Conservation (phyloP, 352 stramenopile species). For the Phytopythium delawarense region DNA sequence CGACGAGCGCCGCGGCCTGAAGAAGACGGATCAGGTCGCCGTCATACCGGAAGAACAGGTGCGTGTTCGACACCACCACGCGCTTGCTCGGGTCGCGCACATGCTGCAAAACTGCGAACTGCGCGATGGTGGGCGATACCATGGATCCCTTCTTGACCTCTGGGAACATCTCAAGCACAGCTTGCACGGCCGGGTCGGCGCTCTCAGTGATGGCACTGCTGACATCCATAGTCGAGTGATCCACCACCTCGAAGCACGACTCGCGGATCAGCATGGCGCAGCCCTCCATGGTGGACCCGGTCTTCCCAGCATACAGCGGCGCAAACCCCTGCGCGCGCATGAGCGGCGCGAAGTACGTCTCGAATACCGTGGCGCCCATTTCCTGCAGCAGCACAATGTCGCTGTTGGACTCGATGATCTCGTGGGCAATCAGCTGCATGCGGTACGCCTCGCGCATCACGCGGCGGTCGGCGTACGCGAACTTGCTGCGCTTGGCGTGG, state of each 20-base stretch:
- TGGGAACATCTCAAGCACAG: conserved; percentile 38
- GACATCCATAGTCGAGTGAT: conserved; percentile 42
- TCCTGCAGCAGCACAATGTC: conserved; percentile 76
- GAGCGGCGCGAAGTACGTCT: conserved; percentile 54
- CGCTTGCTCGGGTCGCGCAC: conserved; percentile 15
- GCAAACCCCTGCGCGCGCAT: conserved; percentile 40
- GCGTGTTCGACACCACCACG: conserved; percentile 68
- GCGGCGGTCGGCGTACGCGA: conserved; percentile 43
- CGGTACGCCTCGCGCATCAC: conserved; percentile 61
- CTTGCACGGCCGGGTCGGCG: conserved; percentile 21
- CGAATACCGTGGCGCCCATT: conserved; percentile 56
- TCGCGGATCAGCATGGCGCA: conserved; percentile 52
- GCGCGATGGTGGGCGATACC: conserved; percentile 58
- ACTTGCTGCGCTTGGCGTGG: conserved; percentile 53
- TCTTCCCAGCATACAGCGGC: conserved; percentile 59
- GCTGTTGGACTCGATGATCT: conserved; percentile 58
- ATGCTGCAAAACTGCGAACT: conserved; percentile 46
- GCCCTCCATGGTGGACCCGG: conserved; percentile 61
- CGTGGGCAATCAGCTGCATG: conserved; percentile 70
- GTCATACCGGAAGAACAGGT: conserved; percentile 74
- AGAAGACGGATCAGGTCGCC: conserved; percentile 63
- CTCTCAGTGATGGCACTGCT: conserved; percentile 25
- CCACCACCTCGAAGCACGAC: conserved; percentile 44
- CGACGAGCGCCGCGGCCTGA: conserved; percentile 44
- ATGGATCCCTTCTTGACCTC: conserved; percentile 47